Evolutionary conservation across 768 basidiomycete species (phyloP), one percentile per base, ranked within the genome.

Genomic region (Cystofilobasidium macerans): DNA sequence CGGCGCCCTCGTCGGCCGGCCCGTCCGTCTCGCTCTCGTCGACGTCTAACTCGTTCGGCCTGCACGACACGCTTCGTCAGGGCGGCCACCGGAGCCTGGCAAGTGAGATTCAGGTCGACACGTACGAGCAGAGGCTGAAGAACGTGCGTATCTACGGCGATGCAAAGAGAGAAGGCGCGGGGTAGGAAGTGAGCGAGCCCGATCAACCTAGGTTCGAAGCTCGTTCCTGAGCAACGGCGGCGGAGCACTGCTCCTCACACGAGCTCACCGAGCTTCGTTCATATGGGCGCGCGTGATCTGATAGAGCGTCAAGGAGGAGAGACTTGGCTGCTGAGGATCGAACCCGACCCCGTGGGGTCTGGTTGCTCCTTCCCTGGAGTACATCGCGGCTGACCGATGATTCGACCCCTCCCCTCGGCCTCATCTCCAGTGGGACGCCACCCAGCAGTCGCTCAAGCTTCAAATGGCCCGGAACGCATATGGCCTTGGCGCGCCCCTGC

Each of bases 401-500:
- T 59, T 24, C 57, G 4, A 20, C 5, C 5, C 33, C 57, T 28
- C 38, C 13, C 28, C 57, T 28, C 16, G 14, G 42, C 4, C 40
- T 13, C 42, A 14, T 13, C 16, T 18, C 28, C 69, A 98, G 94
- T 98, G 95, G 95, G 86, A 92, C 61, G 85, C 84, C 70, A 91
- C 93, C 11, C 92, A 95, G 75, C 87, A 90, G 75, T 87, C 86
- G 75, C 74, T 92, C 58, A 86, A 86, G 74, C 80, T 97, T 65
- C 91, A 84, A 57, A 79, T 94, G 77, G 83, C 90, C 73, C 84
- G 93, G 53, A 85, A 89, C 75, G 74, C 86, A 36, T 86, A 86
- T 72, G 95, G 95, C 40, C 75, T 97, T 71, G 89, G 90, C 73
- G 85, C 87, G 24, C 95, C 95, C 1, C 83, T 94, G 77, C 83